A percentile compares a stretch with the other conserved stretches of the same genome.
Evolutionary conservation across 352 stramenopile genomes (phyloP).

Genomic region (Phytophthora lateralis): DNA sequence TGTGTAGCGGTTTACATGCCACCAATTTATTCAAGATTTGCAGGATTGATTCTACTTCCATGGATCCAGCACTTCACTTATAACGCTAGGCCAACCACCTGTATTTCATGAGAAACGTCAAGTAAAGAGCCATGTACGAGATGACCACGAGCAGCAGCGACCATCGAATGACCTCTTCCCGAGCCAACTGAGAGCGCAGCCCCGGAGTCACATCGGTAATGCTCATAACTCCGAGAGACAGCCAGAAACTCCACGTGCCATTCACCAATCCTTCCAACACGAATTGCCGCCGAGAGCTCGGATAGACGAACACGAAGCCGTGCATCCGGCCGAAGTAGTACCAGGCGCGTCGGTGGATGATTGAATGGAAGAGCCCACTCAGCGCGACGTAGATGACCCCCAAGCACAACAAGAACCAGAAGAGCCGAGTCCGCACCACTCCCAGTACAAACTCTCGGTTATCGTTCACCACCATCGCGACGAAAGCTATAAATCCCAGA

Average conservation of each 20-base stretch:
- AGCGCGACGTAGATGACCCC: constrained; percentile 63
- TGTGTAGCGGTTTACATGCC: background rate
- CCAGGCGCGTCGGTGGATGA: constrained; percentile 55
- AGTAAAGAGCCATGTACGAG: constrained; percentile 53
- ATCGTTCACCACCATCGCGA: constrained; percentile 43
- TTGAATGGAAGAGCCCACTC: constrained; percentile 64
- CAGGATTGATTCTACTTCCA: background rate
- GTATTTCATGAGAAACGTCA: constrained; percentile 68
- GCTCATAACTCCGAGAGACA: constrained; percentile 57
- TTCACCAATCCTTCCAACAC: constrained; percentile 65
- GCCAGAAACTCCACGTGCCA: constrained; percentile 65
- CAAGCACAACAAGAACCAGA: constrained; percentile 63
- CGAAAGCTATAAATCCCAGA: constrained; percentile 42
- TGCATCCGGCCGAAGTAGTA: constrained; percentile 62
- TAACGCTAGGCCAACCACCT: constrained; percentile 46
- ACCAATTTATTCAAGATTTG: background rate
- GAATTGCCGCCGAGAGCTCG: constrained; percentile 67
- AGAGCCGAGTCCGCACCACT: constrained; percentile 44
- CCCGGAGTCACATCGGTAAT: constrained; percentile 51
- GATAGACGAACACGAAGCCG: constrained; percentile 68
- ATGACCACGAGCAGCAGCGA: constrained; percentile 49
- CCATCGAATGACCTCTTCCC: constrained; percentile 56
- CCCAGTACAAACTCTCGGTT: constrained; percentile 43
- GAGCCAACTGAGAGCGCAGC: constrained; percentile 33
- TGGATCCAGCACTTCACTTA: background rate